Conservation (phyloP, 2,329 filamentous ascomycete genomes). For the Torrubiellomyces zombiae region DNA sequence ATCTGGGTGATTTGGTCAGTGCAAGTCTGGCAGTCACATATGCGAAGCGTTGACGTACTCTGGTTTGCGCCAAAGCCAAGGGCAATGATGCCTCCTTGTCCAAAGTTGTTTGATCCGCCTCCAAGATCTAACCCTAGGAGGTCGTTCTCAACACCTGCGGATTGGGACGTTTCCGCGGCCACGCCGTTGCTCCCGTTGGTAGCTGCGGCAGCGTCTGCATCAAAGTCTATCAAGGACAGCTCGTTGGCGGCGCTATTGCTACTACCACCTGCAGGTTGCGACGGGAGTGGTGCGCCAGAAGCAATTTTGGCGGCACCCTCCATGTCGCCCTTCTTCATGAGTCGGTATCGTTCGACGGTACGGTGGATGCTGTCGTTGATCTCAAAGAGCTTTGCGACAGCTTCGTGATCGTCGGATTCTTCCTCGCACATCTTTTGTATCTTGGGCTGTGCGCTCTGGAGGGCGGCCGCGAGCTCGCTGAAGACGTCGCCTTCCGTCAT, state of each 20-base stretch:
- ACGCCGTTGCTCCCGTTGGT: conserved; percentile 28
- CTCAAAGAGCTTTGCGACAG: conserved; percentile 84
- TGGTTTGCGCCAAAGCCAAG: conserved; percentile 59
- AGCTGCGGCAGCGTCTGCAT: conserved; percentile 40
- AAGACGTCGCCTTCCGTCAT: conserved; percentile 54
- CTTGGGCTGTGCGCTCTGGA: conserved; percentile 91
- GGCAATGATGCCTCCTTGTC: conserved; percentile 66
- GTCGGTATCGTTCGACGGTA: conserved; percentile 86
- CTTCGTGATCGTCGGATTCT: conserved; percentile 91
- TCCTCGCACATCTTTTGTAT: conserved; percentile 99
- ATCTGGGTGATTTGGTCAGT: conserved; percentile 24
- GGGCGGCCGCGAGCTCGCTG: conserved; percentile 72
- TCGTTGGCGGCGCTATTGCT: conserved; percentile 42
- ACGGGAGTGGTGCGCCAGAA: conserved; percentile 45
- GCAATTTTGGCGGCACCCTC: conserved; percentile 72
- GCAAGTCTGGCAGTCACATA: not conserved
- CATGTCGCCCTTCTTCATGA: conserved; percentile 88
- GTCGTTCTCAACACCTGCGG: conserved; percentile 70
- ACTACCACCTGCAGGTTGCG: conserved; percentile 40
- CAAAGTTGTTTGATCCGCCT: conserved; percentile 41
- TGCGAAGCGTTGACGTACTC: conserved; percentile 28
- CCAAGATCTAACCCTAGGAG: conserved; percentile 75
- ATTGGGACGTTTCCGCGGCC: conserved; percentile 24
- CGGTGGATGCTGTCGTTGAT: conserved; percentile 99
- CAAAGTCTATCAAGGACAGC: conserved; percentile 87